These are phyloP conservation scores for Colletotrichum sp. DNA, from an alignment of 2,329 filamentous ascomycete genomes.

Conservation along the genomic window DNA sequence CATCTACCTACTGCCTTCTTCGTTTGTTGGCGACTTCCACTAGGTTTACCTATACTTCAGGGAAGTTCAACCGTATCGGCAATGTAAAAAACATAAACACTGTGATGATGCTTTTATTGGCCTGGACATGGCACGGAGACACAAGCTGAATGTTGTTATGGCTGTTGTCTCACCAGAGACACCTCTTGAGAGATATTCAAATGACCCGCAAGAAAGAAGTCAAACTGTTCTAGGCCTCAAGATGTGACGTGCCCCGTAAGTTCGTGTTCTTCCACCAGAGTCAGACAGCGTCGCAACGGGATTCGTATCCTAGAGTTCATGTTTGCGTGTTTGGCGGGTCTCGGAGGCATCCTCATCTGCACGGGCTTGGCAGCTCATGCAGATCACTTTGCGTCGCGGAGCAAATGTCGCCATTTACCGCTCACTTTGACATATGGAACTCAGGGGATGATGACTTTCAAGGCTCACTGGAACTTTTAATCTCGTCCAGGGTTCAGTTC, in stretches of 20 bases:
- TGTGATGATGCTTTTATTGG: too few species aligned
- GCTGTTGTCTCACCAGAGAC: background rate
- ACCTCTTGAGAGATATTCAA: background rate
- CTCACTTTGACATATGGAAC: accelerated
- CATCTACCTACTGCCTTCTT: background rate
- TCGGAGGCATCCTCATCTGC: background rate
- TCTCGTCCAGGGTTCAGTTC: background rate
- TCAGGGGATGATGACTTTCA: background rate
- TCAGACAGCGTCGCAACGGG: background rate
- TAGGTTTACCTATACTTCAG: background rate
- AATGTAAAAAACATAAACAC: accelerated
- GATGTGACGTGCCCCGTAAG: background rate
- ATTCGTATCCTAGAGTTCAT: background rate
- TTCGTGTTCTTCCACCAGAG: background rate
- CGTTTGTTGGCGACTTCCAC: too few species aligned
- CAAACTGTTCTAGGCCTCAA: background rate
- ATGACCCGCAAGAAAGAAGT: background rate
- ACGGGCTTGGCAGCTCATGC: background rate
- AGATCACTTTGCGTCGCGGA: background rate
- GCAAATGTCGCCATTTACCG: background rate
- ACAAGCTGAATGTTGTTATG: background rate
- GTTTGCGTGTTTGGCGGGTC: background rate
- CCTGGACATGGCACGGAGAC: background rate
- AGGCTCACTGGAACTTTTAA: background rate
- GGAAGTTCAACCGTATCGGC: background rate